Base-by-base conservation (phyloP, 805 yeast genomes). In the Saccharomycopsis sp. region DNA sequence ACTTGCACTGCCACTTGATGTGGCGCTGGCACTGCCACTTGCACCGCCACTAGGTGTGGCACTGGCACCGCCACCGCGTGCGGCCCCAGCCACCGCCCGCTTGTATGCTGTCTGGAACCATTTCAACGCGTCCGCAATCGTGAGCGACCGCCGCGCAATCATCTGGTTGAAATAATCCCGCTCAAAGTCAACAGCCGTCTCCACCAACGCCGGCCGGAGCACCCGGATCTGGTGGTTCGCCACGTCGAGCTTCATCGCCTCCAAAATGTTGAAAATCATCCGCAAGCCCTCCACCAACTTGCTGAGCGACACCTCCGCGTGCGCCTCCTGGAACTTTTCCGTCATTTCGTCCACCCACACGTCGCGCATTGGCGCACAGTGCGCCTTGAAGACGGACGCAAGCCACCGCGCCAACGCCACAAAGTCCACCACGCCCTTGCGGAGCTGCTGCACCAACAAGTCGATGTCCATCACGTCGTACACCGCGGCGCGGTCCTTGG, bases 311-410 rank as follows among this genome's bases (percentile, higher is more conserved):
- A 73, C 71, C 37, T 75, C 75, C 4, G 64, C 24, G 54, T 65
- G 61, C 18, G 86, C 82, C 53, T 73, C 74, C 41, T 72, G 56
- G 57, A 68, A 69, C 48, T 66, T 79, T 12, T 68, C 65, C 52
- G 81, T 81, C 94, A 91, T 89, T 65, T 85, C 89, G 64, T 83
- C 88, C 41, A 91, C 96, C 91, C 94, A 86, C 47, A 81, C 73
- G 70, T 89, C 97, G 68, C 97, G 80, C 95, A 90, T 90, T 61
- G 97, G 97, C 4, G 97, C 97, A 72, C 97, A 91, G 69, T 89
- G 97, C 55, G 85, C 82, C 71, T 91, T 89, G 72, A 92, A 85
- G 34, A 90, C 81, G 34, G 79, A 75, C 1, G 89, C 82, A 48
- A 91, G 76, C 92, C 95, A 88, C 57, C 77, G 76, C 1, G 91